Conservation (phyloP, 2,329 filamentous ascomycete species). For the Aspergillus sp. region DNA sequence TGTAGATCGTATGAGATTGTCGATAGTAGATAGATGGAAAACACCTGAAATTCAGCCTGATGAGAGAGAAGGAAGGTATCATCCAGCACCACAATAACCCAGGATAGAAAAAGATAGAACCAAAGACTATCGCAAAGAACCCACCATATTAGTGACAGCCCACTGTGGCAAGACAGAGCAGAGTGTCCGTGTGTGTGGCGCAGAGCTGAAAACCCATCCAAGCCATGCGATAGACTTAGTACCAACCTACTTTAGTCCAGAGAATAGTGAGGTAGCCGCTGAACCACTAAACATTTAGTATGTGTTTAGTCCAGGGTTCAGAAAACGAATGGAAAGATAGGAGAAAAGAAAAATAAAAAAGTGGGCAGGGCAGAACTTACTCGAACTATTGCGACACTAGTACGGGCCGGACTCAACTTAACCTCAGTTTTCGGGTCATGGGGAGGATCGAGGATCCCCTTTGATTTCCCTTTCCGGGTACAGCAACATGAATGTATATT, state of each 20-base stretch:
- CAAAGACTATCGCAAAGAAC: not conserved
- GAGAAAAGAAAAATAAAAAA: not conserved
- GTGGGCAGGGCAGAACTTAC: not conserved
- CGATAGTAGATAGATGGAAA: no score
- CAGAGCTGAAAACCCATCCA: not conserved
- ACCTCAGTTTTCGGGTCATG: not conserved
- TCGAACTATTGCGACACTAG: conserved; percentile 7
- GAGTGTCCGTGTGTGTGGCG: not conserved
- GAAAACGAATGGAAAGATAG: not conserved
- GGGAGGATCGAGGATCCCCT: not conserved
- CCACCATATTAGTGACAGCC: not conserved
- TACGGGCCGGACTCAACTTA: not conserved
- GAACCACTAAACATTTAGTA: no score
- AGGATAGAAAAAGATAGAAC: not conserved
- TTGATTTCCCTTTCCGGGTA: not conserved
- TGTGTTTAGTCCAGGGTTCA: not conserved
- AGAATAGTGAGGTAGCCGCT: no score
- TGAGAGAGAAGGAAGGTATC: no score
- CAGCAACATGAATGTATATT: no score
- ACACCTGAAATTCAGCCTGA: no score
- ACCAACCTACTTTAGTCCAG: no score
- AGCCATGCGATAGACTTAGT: no score
- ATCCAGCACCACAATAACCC: no score
- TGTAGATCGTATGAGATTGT: not conserved
- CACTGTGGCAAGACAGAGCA: not conserved